phyloP scores from a whole-genome alignment of 768 basidiomycete genomes.

The Steccherinum ochraceum region DNA sequence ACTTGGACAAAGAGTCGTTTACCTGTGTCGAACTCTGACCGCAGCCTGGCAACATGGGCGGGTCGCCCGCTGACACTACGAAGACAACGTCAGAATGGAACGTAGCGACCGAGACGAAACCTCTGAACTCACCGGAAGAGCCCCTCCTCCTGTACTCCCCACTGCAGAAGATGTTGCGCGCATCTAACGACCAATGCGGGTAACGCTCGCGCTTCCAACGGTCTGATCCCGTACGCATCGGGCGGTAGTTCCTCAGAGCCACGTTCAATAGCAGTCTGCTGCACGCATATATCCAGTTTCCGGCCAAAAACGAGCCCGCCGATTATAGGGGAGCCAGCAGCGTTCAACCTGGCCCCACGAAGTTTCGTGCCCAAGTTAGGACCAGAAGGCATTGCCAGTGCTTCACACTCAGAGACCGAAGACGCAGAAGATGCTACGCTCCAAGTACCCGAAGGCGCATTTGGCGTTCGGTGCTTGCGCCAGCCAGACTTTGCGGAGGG shows the following conservation, averaged over 20 bases:
- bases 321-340: slow-evolving; percentile 21
- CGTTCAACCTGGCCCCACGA: slow-evolving; percentile 44
- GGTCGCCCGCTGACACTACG: slow-evolving; percentile 77
- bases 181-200: slow-evolving; percentile 79
- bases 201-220: slow-evolving; percentile 31
- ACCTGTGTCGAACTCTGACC: slow-evolving; percentile 80
- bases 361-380: slow-evolving; percentile 51
- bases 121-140: slow-evolving; percentile 71
- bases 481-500: slow-evolving; percentile 11
- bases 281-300: slow-evolving; percentile 47
- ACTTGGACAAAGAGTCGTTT: slow-evolving; percentile 9
- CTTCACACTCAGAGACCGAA: slow-evolving; percentile 14
- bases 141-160: slow-evolving; percentile 85
- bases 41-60: slow-evolving; percentile 69
- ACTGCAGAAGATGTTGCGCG: slow-evolving; percentile 72
- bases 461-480: slow-evolving; percentile 46
- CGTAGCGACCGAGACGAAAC: neutral
- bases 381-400: slow-evolving; percentile 31
- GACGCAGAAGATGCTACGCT: slow-evolving; percentile 45
- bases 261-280: slow-evolving; percentile 44
- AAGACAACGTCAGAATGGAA: slow-evolving; percentile 4
- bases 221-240: slow-evolving; percentile 6
- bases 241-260: slow-evolving; percentile 4
- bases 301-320: slow-evolving; percentile 64
- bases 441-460: slow-evolving; percentile 54